Conservation (phyloP, 495 filamentous ascomycete species). For the Tuber calosporum region DNA sequence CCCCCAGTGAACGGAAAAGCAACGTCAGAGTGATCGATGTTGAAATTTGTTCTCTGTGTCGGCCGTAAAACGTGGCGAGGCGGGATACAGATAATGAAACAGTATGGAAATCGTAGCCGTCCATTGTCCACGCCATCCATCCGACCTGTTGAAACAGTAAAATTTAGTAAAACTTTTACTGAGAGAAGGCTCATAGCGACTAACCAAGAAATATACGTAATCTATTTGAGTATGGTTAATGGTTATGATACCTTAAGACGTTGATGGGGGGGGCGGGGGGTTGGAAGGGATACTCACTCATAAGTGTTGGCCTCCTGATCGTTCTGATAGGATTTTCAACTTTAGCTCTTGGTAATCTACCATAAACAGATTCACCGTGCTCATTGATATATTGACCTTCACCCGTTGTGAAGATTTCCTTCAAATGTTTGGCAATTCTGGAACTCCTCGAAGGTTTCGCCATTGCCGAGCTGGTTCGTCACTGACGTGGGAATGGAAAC, state of each 20-base stretch:
- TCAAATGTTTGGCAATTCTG: constrained; percentile 32
- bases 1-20: constrained; percentile 62
- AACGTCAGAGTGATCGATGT: constrained; percentile 70
- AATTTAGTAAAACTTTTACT: background rate
- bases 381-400: constrained; percentile 39
- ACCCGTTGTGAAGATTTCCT: constrained; percentile 40
- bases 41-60: constrained; percentile 57
- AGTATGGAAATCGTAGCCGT: constrained; percentile 61
- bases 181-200: constrained; percentile 8
- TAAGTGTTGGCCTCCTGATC: constrained; percentile 35
- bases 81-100: constrained; percentile 64
- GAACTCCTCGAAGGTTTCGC: constrained; percentile 17
- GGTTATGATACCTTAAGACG: background rate
- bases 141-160: constrained; percentile 1
- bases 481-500: background rate
- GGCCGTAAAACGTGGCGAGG: constrained; percentile 58
- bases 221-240: constrained; percentile 12
- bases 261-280: no score
- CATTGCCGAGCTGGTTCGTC: constrained; percentile 13
- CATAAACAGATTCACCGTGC: constrained; percentile 37
- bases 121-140: constrained; percentile 44
- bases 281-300: constrained; percentile 20
- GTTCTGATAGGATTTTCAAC: constrained; percentile 40
- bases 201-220: constrained; percentile 41
- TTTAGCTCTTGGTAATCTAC: constrained; percentile 37